Evolutionary conservation across 2,329 filamentous ascomycete genomes (phyloP), one percentile per base, ranked within the genome.

Genomic region (Colletotrichum siamense): DNA sequence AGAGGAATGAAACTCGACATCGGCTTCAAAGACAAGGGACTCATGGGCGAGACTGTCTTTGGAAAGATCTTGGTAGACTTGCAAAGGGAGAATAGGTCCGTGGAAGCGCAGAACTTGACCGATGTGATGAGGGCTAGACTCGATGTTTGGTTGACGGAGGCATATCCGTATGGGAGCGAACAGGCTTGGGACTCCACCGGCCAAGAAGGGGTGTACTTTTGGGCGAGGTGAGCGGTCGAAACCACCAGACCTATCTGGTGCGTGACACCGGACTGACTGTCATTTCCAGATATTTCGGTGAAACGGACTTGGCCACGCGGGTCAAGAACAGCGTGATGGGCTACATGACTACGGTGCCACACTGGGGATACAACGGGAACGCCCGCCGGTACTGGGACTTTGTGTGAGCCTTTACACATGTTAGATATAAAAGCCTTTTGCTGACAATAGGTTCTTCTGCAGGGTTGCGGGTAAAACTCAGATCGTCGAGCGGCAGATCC

Each of bases 331-430:
- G 87, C 16, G 89, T 92, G 5, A 79, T 91, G 1, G 91, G 89
- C 0, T 92, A 89, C 75, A 91, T 88, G 84, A 90, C 91, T 0
- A 89, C 89, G 0, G 87, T 92, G 0, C 84, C 89, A 1, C 91
- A 92, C 74, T 92, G 91, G 91, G 91, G 89, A 3, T 92, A 89
- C 88, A 91, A 92, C 67, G 91, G 91, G 9, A 92, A 92, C 75
- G 89, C 90, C 1, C 86, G 91, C 4, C 82, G 90, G 9, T 92
- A 92, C 81, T 92, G 91, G 91, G 91, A 92, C 77, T 91, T 68
- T 22, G 65, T 68, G 65, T 52, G 26, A 32, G 65, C 22, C 32
- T 34, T 15, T 9, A 3, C 9, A 34, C 6, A 30, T 8, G 2
- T 30, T 10, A 1, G 26, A 59, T 6, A 26, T 28, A 13, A 6